Evolutionary conservation across 768 basidiomycete species (phyloP).

Genomic region (Tulasnella sp.): DNA sequence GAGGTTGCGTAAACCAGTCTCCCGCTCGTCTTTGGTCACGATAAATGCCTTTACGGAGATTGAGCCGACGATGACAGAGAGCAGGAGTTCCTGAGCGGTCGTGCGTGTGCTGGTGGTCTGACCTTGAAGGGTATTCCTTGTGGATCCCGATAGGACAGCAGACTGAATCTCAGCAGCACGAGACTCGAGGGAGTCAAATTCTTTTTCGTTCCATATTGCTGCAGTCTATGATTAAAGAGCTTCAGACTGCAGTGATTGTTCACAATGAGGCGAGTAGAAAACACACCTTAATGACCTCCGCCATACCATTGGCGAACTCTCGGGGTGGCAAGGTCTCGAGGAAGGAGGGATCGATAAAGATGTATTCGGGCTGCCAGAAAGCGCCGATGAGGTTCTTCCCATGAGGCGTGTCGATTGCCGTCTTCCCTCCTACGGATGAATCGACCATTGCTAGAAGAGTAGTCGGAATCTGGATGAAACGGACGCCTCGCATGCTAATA

Average conservation of each 20-base stretch:
- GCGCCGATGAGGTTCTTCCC: conserved; percentile 98
- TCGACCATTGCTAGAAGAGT: conserved; percentile 98
- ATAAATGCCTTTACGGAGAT: conserved; percentile 95
- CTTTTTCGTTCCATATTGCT: conserved; percentile 92
- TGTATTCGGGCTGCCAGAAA: conserved; percentile 95
- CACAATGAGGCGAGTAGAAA: background rate
- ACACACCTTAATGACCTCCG: conserved; percentile 89
- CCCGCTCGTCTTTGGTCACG: conserved; percentile 91
- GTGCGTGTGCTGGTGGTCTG: conserved; percentile 59
- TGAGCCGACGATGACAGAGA: conserved; percentile 84
- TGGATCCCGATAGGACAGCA: conserved; percentile 51
- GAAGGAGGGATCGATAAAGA: conserved; percentile 96
- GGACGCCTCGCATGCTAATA: conserved; percentile 91
- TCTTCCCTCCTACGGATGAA: conserved; percentile 94
- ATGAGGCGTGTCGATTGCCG: conserved; percentile 96
- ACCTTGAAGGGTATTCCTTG: conserved; percentile 38
- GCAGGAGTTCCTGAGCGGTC: conserved; percentile 66
- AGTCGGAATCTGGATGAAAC: conserved; percentile 92
- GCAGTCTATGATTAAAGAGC: conserved; percentile 68
- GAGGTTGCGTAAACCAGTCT: conserved; percentile 92
- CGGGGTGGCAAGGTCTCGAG: conserved; percentile 83
- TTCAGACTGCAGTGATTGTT: too few relatives aligned
- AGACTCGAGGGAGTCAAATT: conserved; percentile 82
- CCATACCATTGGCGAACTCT: conserved; percentile 98
- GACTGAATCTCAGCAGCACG: conserved; percentile 69